phyloP scores from a whole-genome alignment of 306 rosid species.

The Ceratonia siliqua region DNA sequence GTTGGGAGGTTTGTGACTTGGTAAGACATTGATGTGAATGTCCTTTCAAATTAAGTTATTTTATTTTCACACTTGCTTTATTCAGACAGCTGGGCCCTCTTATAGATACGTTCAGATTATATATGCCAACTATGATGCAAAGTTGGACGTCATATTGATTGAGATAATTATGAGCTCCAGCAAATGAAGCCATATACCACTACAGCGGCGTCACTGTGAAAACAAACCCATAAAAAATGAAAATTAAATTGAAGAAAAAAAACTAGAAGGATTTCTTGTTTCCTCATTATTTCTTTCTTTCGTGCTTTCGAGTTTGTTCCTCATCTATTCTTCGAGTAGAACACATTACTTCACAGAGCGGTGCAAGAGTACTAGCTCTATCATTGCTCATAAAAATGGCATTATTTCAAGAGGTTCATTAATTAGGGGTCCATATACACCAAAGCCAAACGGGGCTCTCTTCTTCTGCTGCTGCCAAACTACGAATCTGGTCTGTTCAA shows the following conservation, averaged over 20 bases:
- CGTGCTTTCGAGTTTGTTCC: background rate
- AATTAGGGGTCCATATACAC: background rate
- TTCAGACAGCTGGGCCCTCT: constrained; percentile 21
- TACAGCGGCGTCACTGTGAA: background rate
- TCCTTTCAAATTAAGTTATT: no score
- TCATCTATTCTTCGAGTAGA: background rate
- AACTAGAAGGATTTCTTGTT: no score
- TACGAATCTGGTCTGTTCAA: background rate
- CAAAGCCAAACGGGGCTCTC: background rate
- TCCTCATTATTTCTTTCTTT: no score
- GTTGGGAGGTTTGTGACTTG: no score
- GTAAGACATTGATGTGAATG: no score
- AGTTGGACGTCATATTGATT: background rate
- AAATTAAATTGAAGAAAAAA: background rate
- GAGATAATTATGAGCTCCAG: background rate
- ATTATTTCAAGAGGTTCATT: background rate
- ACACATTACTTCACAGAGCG: no score
- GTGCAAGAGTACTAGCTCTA: background rate
- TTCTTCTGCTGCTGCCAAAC: background rate
- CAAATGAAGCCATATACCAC: background rate
- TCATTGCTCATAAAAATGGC: background rate
- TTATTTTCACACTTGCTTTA: background rate
- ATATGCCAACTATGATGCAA: background rate
- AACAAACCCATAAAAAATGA: background rate
- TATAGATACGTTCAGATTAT: constrained; percentile 6